These are phyloP conservation scores for Pseudonectria foliicola DNA, from an alignment of 2,329 filamentous ascomycete species.

Conservation along the genomic window DNA sequence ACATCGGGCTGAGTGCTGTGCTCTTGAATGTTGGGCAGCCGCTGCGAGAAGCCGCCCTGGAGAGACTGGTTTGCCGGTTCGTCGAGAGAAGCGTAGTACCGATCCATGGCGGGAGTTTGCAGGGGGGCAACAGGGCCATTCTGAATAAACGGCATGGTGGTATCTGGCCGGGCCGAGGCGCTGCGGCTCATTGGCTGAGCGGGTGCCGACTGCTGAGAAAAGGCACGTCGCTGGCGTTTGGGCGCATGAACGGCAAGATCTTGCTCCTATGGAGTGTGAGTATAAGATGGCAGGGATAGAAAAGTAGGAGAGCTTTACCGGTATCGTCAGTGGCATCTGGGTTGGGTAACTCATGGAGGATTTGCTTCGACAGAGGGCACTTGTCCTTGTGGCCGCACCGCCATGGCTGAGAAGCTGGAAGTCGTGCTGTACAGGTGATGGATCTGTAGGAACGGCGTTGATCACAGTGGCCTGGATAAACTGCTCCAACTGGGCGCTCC, in stretches of 20 bases:
- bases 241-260: slow-evolving; percentile 9
- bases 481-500: slow-evolving; percentile 18
- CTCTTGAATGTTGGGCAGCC: slow-evolving; percentile 32
- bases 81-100: slow-evolving; percentile 25
- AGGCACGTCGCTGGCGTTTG: slow-evolving; percentile 17
- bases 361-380: slow-evolving; percentile 20
- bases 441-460: slow-evolving; percentile 12
- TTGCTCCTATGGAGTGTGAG: slow-evolving; percentile 14
- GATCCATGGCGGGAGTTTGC: slow-evolving; percentile 20
- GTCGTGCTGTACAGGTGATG: slow-evolving; percentile 8
- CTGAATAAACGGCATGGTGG: slow-evolving; percentile 31
- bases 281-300: slow-evolving; percentile 1
- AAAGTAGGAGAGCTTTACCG: slow-evolving; percentile 13
- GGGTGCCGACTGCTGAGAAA: slow-evolving; percentile 23
- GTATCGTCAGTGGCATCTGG: slow-evolving; percentile 14
- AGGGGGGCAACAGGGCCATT: slow-evolving; percentile 27
- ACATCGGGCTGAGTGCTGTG: slow-evolving; percentile 22
- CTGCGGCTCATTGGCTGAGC: slow-evolving; percentile 38
- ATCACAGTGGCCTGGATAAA: slow-evolving; percentile 14
- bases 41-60: slow-evolving; percentile 14
- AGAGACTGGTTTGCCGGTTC: slow-evolving; percentile 22
- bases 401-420: slow-evolving; percentile 15
- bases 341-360: slow-evolving; percentile 21
- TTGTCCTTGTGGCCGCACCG: slow-evolving; percentile 14
- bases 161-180: slow-evolving; percentile 34